Evolutionary conservation across 2,329 filamentous ascomycete species (phyloP).

Genomic region (Monosporascus sp.): DNA sequence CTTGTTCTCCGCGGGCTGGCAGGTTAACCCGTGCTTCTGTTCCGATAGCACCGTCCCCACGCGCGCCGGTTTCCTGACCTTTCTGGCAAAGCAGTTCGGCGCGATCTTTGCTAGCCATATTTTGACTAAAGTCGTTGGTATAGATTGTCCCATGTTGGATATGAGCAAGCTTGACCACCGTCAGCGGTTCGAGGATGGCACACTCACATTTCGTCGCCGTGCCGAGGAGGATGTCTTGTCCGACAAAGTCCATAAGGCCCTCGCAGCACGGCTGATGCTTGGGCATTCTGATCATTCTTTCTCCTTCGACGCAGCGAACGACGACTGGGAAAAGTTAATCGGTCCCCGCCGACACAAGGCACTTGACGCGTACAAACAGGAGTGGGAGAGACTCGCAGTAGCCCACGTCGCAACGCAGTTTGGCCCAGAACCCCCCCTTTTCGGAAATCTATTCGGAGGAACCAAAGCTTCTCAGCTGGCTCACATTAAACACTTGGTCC

Average conservation of each 20-base stretch:
- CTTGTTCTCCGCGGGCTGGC: conserved; percentile 26
- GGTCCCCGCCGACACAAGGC: conserved; percentile 11
- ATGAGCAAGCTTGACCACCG: conserved; percentile 1
- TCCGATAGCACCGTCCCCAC: background rate
- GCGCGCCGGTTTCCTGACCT: conserved; percentile 8
- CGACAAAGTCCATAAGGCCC: conserved; percentile 11
- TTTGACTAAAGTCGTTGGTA: conserved; percentile 9
- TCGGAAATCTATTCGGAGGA: conserved; percentile 24
- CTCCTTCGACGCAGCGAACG: conserved; percentile 14
- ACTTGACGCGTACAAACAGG: conserved; percentile 13
- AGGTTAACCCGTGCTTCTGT: conserved; percentile 21
- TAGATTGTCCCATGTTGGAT: conserved; percentile 18
- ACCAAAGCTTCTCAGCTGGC: conserved; percentile 18
- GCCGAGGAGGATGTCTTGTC: conserved; percentile 11
- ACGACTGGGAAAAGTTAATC: conserved; percentile 21
- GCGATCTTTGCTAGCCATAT: conserved; percentile 18
- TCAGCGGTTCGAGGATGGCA: conserved; percentile 1
- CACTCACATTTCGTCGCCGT: conserved; percentile 9
- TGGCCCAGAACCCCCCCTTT: conserved; percentile 9
- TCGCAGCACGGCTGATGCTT: conserved; percentile 10
- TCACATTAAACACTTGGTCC: conserved; percentile 22
- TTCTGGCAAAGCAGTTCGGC: conserved; percentile 23
- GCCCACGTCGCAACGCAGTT: background rate
- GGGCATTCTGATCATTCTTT: conserved; percentile 17
- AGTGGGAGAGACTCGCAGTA: conserved; percentile 13